phyloP scores from a whole-genome alignment of 164 flowering plant species.

The Pachysandra terminalis region DNA sequence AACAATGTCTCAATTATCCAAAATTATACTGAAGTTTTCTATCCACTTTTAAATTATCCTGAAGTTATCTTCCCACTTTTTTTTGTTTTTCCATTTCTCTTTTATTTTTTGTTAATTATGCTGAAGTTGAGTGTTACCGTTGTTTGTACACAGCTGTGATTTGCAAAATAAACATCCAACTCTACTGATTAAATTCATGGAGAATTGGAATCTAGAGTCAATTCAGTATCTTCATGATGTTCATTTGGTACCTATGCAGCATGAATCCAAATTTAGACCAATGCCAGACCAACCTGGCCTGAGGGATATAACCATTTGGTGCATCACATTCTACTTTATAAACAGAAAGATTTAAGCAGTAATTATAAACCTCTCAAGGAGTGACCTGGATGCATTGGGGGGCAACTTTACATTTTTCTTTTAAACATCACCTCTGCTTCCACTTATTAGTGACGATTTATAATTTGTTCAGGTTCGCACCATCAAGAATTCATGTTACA shows the following conservation, averaged over 20 bases:
- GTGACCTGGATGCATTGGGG: neutral
- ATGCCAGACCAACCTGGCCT: too few relatives aligned
- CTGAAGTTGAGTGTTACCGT: too few relatives aligned
- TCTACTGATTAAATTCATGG: too few relatives aligned
- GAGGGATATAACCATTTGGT: too few relatives aligned
- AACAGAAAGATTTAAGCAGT: too few relatives aligned
- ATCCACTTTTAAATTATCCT: neutral
- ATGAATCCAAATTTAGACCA: neutral
- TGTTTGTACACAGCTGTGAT: too few relatives aligned
- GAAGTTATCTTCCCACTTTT: neutral
- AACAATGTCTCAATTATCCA: neutral
- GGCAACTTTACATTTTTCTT: neutral
- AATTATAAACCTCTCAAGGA: too few relatives aligned
- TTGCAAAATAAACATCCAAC: too few relatives aligned
- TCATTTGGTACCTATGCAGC: neutral
- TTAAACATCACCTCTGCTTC: neutral
- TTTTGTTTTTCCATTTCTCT: too few relatives aligned
- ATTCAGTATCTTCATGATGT: neutral
- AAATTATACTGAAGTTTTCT: neutral
- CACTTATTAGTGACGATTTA: neutral
- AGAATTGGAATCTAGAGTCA: too few relatives aligned
- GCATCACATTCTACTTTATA: too few relatives aligned
- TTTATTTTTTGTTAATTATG: too few relatives aligned
- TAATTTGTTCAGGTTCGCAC: slow-evolving; percentile 60
- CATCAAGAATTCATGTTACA: slow-evolving; percentile 89